Base-by-base conservation (phyloP, 129 eudicot species). In the Smallanthus sonchifolius region DNA sequence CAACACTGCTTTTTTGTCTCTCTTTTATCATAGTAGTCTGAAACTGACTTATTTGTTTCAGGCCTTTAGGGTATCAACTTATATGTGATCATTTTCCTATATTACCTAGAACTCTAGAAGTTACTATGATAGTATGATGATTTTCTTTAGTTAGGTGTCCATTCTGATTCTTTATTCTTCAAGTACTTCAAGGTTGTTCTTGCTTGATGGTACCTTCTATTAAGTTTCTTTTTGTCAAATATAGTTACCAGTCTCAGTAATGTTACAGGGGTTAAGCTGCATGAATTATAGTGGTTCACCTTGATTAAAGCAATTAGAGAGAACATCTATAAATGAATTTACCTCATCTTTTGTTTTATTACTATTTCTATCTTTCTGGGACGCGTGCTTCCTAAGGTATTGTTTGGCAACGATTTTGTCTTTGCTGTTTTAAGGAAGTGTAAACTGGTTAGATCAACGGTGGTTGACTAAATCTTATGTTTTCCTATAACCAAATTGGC, bases 31-130 rank as follows among this genome's bases (percentile, higher is more conserved):
- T 43, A 67, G 35, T 1, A 28, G 48, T 39, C 51, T 38, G 70
- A 65, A 37, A 30, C 30, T 7, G 10, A 30, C 40, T 3, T 48
- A 5, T 10, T 69, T 68, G 40, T 13, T 68, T 68, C 10, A 6
- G 59, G 57, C 13, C 28, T 67, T 68, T 32, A 69, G 42, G 54
- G 73, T 19, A 15, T 36, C 73, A 57, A 32, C 61, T n/a, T 74
- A 32, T 6, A 24, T 43, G 77, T 34, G 24, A 61, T 34, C 9
- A 9, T 9, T 42, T 61, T 44, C 30, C 60, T 62, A 45, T 63
- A 62, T 74, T 65, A 45, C n/a, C 35, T 34, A 36, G 49, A 36
- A 48, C 15, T 48, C 35, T 34, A 45, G 49, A 36, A 48, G 24
- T 48, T 45, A 62, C 61, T 44, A 61, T 14, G 37, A 34, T 14